Percentiles rank a stretch among this genome's conserved stretches.
Conservation (phyloP, 345 rosid genomes). For the Acer campestre region DNA sequence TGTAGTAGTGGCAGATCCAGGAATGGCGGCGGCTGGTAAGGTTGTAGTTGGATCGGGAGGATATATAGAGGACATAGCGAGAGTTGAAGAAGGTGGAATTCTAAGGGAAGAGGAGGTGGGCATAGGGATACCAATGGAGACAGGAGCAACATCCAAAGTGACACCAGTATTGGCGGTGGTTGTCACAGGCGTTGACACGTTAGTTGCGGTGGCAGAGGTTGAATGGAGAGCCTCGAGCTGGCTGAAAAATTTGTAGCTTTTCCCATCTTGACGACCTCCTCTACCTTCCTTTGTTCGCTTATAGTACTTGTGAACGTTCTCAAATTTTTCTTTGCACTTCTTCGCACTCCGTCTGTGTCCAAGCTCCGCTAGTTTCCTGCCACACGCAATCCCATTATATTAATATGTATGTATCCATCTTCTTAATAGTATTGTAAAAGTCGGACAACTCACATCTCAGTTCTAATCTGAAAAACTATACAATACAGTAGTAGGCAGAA, state of each 20-base stretch:
- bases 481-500: not conserved
- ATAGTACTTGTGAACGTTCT: conserved; percentile 92
- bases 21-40: not conserved
- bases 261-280: conserved; percentile 84
- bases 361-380: conserved; percentile 80
- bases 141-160: conserved; percentile 57
- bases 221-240: conserved; percentile 78
- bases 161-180: conserved; percentile 1
- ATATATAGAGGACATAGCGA: conserved; percentile 20
- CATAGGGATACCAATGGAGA: conserved; percentile 57
- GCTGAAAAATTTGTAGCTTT: conserved; percentile 77
- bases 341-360: conserved; percentile 83
- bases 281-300: conserved; percentile 89
- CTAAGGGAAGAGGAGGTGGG: conserved; percentile 29
- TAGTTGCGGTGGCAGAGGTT: conserved; percentile 26
- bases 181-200: conserved; percentile 7
- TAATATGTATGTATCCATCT: too few relatives aligned
- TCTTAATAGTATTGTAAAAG: not conserved
- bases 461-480: not conserved
- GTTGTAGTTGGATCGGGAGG: conserved; percentile 19
- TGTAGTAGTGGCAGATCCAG: conserved; percentile 25
- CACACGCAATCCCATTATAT: not conserved
- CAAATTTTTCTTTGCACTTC: conserved; percentile 93
- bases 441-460: too few relatives aligned
- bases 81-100: conserved; percentile 27